Percentiles rank a stretch among this genome's conserved stretches.
Evolutionary conservation across 75 land plant genomes (phyloP).

Genomic region (Ceratopteris richardii): DNA sequence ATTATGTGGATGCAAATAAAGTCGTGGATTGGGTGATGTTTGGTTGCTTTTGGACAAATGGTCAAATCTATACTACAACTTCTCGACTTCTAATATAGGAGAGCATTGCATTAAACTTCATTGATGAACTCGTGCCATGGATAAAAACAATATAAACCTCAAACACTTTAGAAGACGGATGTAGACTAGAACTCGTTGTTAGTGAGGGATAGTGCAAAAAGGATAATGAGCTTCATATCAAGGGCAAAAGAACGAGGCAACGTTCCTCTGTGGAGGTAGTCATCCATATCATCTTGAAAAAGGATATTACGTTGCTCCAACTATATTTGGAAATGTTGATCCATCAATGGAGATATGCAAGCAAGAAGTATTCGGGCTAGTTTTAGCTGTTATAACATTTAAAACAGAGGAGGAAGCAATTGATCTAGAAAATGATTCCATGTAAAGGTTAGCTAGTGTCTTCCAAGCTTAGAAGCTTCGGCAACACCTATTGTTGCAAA

Average conservation of each 20-base stretch:
- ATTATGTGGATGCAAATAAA: constrained; percentile 89
- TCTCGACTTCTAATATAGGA: constrained; percentile 97
- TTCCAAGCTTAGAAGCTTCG: too few relatives aligned
- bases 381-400: constrained; percentile 74
- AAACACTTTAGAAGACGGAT: constrained; percentile 86
- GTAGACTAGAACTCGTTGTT: constrained; percentile 92
- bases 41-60: constrained; percentile 99
- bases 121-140: constrained; percentile 75
- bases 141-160: constrained; percentile 70
- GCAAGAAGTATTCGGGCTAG: constrained; percentile 99
- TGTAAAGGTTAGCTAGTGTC: constrained; percentile 58
- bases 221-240: constrained; percentile 62
- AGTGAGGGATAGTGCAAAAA: constrained; percentile 95
- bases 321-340: constrained; percentile 64
- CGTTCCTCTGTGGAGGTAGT: constrained; percentile 75
- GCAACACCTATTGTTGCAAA: too few relatives aligned
- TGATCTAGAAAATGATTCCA: constrained; percentile 82
- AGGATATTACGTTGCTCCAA: constrained; percentile 77
- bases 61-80: constrained; percentile 98
- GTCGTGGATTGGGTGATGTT: constrained; percentile 96
- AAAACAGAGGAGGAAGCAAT: constrained; percentile 90
- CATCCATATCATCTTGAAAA: constrained; percentile 81
- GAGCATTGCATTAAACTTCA: constrained; percentile 69
- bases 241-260: constrained; percentile 87
- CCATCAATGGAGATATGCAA: constrained; percentile 92